Evolutionary conservation across 805 yeast species (phyloP).

Genomic region (Torulaspora quercuum): DNA sequence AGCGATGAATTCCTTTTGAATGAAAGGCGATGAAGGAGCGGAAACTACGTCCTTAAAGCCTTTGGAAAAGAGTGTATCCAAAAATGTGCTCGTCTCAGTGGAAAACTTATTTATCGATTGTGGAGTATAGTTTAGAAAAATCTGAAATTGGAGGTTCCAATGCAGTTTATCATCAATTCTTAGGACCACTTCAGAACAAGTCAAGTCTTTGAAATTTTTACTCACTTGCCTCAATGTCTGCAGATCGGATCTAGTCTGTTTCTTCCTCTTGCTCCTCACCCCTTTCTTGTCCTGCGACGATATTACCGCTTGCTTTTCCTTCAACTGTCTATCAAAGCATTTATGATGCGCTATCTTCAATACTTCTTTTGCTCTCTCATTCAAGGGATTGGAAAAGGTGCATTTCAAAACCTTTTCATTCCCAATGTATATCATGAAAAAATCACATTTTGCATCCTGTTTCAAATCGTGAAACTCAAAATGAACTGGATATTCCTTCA

Average conservation of each 20-base stretch:
- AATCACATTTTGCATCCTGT: background rate
- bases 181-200: conserved; percentile 7
- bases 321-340: conserved; percentile 9
- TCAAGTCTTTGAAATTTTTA: conserved; percentile 13
- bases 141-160: conserved; percentile 13
- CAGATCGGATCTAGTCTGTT: too few species aligned
- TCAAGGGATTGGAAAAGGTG: background rate
- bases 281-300: background rate
- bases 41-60: background rate
- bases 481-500: background rate
- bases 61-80: conserved; percentile 25
- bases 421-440: conserved; percentile 2
- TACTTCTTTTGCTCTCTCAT: conserved; percentile 5
- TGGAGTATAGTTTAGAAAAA: conserved; percentile 12
- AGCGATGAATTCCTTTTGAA: conserved; percentile 28
- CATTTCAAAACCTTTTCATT: conserved; percentile 2
- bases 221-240: conserved; percentile 8
- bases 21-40: conserved; percentile 15
- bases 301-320: background rate
- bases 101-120: conserved; percentile 28
- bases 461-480: conserved; percentile 3
- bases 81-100: conserved; percentile 21
- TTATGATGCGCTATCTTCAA: conserved; percentile 11
- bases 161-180: conserved; percentile 2
- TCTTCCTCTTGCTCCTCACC: conserved; percentile 1